Percentiles rank a stretch among this genome's conserved stretches.
Conservation (phyloP, 2,329 filamentous ascomycete species). For the Trichothecium roseum region DNA sequence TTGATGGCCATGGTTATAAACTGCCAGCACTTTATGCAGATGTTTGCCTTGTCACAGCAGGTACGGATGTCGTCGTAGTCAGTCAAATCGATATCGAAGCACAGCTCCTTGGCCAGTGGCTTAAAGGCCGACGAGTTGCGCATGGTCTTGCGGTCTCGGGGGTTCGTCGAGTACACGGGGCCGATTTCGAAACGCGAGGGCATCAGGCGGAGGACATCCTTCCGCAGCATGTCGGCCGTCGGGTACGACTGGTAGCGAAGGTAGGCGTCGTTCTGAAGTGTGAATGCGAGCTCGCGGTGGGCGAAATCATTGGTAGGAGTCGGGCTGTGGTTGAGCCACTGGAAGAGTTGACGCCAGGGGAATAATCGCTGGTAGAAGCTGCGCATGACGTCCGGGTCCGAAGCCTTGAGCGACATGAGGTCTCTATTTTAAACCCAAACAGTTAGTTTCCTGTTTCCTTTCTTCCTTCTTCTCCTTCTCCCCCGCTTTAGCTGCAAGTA, state of each 20-base stretch:
- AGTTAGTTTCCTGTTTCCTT: too few relatives aligned
- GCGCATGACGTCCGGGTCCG: constrained; percentile 77
- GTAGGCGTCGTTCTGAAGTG: constrained; percentile 84
- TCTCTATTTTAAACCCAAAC: too few relatives aligned
- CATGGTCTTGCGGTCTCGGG: constrained; percentile 81
- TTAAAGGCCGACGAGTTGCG: constrained; percentile 73
- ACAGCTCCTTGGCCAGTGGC: constrained; percentile 84
- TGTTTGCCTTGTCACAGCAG: constrained; percentile 87
- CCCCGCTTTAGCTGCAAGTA: too few relatives aligned
- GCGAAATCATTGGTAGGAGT: constrained; percentile 79
- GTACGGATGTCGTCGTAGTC: constrained; percentile 97
- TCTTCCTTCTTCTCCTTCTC: too few relatives aligned
- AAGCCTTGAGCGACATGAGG: constrained; percentile 33
- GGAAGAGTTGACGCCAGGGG: constrained; percentile 87
- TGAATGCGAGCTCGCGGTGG: constrained; percentile 93
- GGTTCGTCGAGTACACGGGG: constrained; percentile 91
- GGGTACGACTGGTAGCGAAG: constrained; percentile 73
- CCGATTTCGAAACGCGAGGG: constrained; percentile 97
- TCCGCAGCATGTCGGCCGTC: constrained; percentile 59
- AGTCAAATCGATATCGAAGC: constrained; percentile 99
- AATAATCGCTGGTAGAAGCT: constrained; percentile 95
- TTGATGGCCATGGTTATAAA: constrained; percentile 98
- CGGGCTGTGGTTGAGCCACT: constrained; percentile 94
- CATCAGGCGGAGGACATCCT: constrained; percentile 79
- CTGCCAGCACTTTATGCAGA: constrained; percentile 89